Evolutionary conservation across 2,329 filamentous ascomycete species (phyloP).

Genomic region (Pseudogymnoascus sp.): DNA sequence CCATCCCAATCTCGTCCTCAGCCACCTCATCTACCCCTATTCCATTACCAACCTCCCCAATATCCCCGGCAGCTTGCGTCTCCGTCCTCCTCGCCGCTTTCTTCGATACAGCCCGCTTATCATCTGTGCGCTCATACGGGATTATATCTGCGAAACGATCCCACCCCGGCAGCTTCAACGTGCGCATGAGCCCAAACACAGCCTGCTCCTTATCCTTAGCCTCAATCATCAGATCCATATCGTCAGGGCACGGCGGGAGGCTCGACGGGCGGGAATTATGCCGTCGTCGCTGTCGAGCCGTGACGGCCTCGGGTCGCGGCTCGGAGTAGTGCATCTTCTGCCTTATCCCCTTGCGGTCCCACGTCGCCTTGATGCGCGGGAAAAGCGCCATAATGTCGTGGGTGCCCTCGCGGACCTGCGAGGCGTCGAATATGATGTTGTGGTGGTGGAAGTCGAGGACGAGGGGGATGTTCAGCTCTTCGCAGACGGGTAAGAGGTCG

Average conservation of each 20-base stretch:
- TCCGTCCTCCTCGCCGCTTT: slow-evolving; percentile 34
- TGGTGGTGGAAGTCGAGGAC: slow-evolving; percentile 94
- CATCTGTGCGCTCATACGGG: slow-evolving; percentile 68
- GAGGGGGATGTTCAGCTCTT: slow-evolving; percentile 87
- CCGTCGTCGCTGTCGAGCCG: slow-evolving; percentile 69
- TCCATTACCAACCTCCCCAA: slow-evolving; percentile 14
- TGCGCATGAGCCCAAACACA: slow-evolving; percentile 88
- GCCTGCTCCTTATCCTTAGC: slow-evolving; percentile 98
- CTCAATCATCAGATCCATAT: slow-evolving; percentile 98
- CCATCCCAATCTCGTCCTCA: slow-evolving; percentile 72
- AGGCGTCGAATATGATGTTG: slow-evolving; percentile 79
- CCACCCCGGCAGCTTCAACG: slow-evolving; percentile 74
- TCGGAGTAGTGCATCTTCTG: slow-evolving; percentile 99
- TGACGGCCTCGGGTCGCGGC: slow-evolving; percentile 66
- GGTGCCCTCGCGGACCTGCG: slow-evolving; percentile 71
- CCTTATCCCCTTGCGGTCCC: slow-evolving; percentile 73
- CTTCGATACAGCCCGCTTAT: slow-evolving; percentile 52
- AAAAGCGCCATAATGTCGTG: slow-evolving; percentile 69
- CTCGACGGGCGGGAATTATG: slow-evolving; percentile 73
- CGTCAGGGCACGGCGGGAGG: slow-evolving; percentile 70
- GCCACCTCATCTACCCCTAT: slow-evolving; percentile 31
- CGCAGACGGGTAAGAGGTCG: slow-evolving; percentile 79
- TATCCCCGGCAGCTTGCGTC: slow-evolving; percentile 31
- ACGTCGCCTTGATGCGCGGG: slow-evolving; percentile 72
- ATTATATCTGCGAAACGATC: slow-evolving; percentile 68